phyloP scores from a whole-genome alignment of 306 rosid genomes.

The Glycine soja region DNA sequence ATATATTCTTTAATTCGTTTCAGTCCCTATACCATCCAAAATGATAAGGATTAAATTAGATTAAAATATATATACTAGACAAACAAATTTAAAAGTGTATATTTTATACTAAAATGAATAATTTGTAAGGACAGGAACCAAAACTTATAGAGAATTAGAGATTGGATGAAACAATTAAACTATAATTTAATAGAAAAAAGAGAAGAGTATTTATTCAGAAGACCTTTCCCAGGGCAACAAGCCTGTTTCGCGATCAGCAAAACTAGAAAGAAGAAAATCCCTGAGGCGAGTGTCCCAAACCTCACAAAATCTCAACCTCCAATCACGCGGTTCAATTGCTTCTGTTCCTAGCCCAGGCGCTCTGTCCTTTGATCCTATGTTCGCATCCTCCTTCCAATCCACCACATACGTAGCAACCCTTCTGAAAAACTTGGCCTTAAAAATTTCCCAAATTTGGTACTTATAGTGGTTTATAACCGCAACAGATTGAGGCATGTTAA shows the following conservation, averaged over 20 bases:
- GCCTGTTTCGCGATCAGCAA: constrained; percentile 64
- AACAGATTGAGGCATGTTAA: constrained; percentile 44
- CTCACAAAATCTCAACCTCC: constrained; percentile 75
- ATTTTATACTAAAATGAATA: no score
- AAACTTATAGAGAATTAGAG: no score
- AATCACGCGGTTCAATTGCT: constrained; percentile 71
- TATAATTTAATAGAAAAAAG: no score
- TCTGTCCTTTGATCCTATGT: constrained; percentile 77
- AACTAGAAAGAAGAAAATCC: constrained; percentile 62
- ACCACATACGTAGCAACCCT: constrained; percentile 90
- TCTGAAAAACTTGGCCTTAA: constrained; percentile 72
- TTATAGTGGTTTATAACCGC: constrained; percentile 78
- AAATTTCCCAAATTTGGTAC: constrained; percentile 88
- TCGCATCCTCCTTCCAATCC: constrained; percentile 80
- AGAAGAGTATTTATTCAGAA: no score
- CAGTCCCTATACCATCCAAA: no score
- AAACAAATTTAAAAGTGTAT: no score
- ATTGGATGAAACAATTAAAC: no score
- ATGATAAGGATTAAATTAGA: no score
- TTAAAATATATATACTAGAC: no score
- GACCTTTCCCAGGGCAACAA: constrained; percentile 70
- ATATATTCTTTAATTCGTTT: no score
- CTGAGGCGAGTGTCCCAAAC: constrained; percentile 78
- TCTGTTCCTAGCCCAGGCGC: constrained; percentile 84
- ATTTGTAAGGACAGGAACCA: no score